Evolutionary conservation across 305 asterid species (phyloP).

Genomic region (Caryopteris hybrid): DNA sequence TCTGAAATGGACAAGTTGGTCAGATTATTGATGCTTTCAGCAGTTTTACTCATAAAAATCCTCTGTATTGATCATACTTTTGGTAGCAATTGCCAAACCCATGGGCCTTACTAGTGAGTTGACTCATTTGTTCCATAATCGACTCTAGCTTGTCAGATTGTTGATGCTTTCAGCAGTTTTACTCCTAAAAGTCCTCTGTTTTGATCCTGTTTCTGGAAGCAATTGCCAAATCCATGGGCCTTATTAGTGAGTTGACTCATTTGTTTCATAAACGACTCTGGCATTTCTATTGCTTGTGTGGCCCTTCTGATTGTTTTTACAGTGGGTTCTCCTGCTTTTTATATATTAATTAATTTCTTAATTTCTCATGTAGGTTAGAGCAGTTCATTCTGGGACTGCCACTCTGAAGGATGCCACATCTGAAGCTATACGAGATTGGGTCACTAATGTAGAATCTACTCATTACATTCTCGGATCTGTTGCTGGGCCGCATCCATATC

Average conservation of each 20-base stretch:
- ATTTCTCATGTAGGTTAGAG: constrained; percentile 57
- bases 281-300: constrained; percentile 7
- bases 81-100: constrained; percentile 4
- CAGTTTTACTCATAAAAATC: background rate
- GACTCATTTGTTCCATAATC: background rate
- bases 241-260: background rate
- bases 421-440: constrained; percentile 96
- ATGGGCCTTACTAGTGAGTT: background rate
- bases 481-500: constrained; percentile 97
- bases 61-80: background rate
- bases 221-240: background rate
- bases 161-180: background rate
- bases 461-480: constrained; percentile 95
- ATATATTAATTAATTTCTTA: background rate
- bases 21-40: background rate
- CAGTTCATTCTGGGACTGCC: constrained; percentile 93
- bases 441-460: constrained; percentile 82
- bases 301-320: background rate
- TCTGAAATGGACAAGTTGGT: background rate
- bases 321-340: background rate
- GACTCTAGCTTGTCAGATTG: background rate
- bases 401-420: constrained; percentile 98
- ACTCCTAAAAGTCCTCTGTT: background rate
- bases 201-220: constrained; percentile 1
- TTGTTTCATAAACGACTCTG: background rate